phyloP scores from a whole-genome alignment of 202 grass and related monocot species.

The Saccharum hybrid region DNA sequence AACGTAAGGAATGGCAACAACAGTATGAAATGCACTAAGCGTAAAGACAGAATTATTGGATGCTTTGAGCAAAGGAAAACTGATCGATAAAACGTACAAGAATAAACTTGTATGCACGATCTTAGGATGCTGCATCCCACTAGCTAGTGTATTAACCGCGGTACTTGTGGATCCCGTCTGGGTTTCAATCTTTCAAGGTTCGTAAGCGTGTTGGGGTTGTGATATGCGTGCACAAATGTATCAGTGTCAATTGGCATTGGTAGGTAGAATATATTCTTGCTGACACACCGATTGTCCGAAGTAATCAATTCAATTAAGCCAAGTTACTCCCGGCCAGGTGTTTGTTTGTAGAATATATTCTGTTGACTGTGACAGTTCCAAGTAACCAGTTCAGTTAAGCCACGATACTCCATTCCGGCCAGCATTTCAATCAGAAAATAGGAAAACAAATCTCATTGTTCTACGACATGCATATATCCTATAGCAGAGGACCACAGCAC shows the following conservation, averaged over 20 bases:
- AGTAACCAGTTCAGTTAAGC: constrained; percentile 30
- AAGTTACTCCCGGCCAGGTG: constrained; percentile 4
- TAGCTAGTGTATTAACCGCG: constrained; percentile 6
- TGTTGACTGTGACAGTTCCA: not conserved
- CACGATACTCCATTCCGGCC: not conserved
- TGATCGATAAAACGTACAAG: constrained; percentile 43
- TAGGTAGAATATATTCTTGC: constrained; percentile 40
- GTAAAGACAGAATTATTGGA: constrained; percentile 62
- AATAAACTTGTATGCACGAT: not conserved
- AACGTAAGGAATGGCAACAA: constrained; percentile 54
- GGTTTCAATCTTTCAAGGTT: constrained; percentile 40
- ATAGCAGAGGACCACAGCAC: constrained; percentile 25
- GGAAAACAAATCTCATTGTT: not conserved
- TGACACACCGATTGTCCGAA: not conserved
- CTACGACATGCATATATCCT: not conserved
- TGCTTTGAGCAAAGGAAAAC: constrained; percentile 42
- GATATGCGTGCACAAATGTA: not conserved
- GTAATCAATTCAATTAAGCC: constrained; percentile 24
- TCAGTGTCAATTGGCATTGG: not conserved
- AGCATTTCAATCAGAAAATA: not conserved
- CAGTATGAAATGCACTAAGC: constrained; percentile 43
- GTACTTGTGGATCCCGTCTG: constrained; percentile 1
- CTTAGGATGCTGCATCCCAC: not conserved
- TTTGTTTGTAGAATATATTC: constrained; percentile 38
- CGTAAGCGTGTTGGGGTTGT: constrained; percentile 35